Base-by-base conservation (phyloP, 768 basidiomycete species). In the Kwoniella europaea region DNA sequence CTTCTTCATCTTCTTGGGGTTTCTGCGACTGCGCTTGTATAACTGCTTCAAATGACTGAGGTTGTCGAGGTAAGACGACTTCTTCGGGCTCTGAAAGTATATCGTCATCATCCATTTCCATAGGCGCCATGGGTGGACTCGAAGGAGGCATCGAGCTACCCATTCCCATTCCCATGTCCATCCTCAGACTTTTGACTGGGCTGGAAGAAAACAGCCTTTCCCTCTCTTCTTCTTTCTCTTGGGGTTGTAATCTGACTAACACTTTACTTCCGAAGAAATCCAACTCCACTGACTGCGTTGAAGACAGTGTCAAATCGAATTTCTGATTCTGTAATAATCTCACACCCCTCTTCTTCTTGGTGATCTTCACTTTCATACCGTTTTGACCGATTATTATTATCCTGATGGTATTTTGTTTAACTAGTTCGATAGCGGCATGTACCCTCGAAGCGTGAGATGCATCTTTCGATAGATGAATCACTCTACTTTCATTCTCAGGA, bases 371-470 rank as follows among this genome's bases (percentile, higher is more conserved):
- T 35, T 71, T 62, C 16, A 78, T 55, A 6, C 79, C 79, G 64
- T 81, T 81, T 58, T 81, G 79, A 13, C 79, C 78, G 3, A 81
- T 35, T 7, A 81, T 78, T 10, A 77, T 22, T 3, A 81, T 52
- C 12, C 79, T 66, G 4, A 76, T 35, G 1, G 43, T 20, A 13
- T 74, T 66, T 6, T 63, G n/a, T 3, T 50, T 54, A 24, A 67
- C 27, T 9, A 76, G 67, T 61, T 81, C 77, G 4, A 79, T 58
- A 1, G 66, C 70, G 24, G 78, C 78, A 61, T 81, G 79, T 24
- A 81, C 71, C 63, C 79, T 59, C 0, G 79, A 81, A 27, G 79
- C 79, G 60, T 81, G 79, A 10, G 69, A 67, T 7, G 79, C 79
- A 15, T 64, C n/a, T 9, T 75, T 63, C 2, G 77, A 69, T 16